Evolutionary conservation across 345 rosid genomes (phyloP).

Genomic region (Leavenworthia alabamica): DNA sequence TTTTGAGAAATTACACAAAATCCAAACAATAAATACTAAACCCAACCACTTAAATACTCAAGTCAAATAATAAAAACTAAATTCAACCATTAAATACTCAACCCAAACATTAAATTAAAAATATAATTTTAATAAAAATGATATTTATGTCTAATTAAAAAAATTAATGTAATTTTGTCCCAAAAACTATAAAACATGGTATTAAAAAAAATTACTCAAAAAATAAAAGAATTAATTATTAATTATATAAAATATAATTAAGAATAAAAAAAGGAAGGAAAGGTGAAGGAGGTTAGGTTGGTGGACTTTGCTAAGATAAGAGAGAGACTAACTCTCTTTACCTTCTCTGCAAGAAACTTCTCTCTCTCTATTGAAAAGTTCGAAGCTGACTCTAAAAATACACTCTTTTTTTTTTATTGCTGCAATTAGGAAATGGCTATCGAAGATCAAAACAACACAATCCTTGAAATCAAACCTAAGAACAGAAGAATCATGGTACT

Average conservation of each 20-base stretch:
- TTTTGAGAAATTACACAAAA: no score
- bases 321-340: constrained; percentile 34
- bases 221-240: background rate
- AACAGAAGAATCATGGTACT: constrained; percentile 77
- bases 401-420: background rate
- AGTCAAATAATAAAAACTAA: no score
- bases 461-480: constrained; percentile 71
- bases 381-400: constrained; percentile 20
- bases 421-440: constrained; percentile 54
- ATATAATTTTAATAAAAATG: no score
- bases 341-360: constrained; percentile 21
- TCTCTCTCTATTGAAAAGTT: background rate
- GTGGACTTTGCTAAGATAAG: constrained; percentile 76
- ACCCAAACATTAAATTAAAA: no score
- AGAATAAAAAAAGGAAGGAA: constrained; percentile 18
- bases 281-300: constrained; percentile 44
- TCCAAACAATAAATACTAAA: no score
- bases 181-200: no score
- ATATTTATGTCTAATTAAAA: no score
- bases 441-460: constrained; percentile 64
- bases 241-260: background rate
- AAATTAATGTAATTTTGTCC: no score
- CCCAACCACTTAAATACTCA: no score
- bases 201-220: no score
- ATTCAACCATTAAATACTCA: no score